phyloP scores from a whole-genome alignment of 164 flowering plant genomes.

The Pachysandra terminalis region DNA sequence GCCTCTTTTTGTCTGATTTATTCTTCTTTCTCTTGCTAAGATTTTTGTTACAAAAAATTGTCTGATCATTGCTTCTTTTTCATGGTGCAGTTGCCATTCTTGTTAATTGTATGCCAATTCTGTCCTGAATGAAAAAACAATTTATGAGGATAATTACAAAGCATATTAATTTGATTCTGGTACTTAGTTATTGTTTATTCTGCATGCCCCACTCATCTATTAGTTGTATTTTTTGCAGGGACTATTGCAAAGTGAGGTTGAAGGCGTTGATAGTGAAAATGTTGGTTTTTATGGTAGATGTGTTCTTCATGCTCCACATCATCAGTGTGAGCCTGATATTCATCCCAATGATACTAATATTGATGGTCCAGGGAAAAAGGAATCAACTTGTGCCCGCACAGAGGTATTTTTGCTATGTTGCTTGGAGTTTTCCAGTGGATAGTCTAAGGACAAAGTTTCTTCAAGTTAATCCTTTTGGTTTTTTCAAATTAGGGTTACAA shows the following conservation, averaged over 20 bases:
- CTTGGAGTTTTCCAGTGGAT: neutral
- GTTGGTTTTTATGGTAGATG: slow-evolving; percentile 66
- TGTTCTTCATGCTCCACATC: slow-evolving; percentile 37
- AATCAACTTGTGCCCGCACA: slow-evolving; percentile 54
- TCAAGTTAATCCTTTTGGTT: neutral
- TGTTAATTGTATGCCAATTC: no score
- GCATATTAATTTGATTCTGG: neutral
- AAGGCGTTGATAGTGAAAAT: slow-evolving; percentile 52
- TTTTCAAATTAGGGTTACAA: slow-evolving; percentile 46
- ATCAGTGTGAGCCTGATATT: slow-evolving; percentile 12
- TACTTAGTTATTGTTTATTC: neutral
- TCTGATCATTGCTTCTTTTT: no score
- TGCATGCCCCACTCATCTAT: neutral
- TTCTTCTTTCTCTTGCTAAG: no score
- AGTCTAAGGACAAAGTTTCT: neutral
- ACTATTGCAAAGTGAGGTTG: slow-evolving; percentile 62
- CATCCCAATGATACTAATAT: slow-evolving; percentile 17
- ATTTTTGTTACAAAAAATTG: no score
- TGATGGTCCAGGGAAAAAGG: slow-evolving; percentile 19
- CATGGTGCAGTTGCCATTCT: no score
- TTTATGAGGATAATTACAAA: no score
- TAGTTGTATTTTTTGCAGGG: slow-evolving; percentile 34
- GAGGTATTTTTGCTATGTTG: slow-evolving; percentile 34
- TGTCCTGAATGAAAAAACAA: no score
- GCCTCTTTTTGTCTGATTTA: no score